Base-by-base conservation (phyloP, 495 filamentous ascomycete species). In the Daldinia bambusicola region DNA sequence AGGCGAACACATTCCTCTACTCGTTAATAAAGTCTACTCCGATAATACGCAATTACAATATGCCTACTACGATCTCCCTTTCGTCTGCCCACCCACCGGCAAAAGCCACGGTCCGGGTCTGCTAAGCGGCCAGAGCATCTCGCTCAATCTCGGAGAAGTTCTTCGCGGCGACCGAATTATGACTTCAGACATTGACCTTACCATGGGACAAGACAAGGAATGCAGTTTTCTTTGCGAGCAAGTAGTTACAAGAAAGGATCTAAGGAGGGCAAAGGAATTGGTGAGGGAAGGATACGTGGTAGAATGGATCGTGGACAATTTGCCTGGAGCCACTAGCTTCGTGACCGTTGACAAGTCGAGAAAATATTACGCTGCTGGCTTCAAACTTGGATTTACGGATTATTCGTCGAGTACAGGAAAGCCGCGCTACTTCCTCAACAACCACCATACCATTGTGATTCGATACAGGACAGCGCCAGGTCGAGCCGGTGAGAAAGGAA, bases 231-330 rank as follows among this genome's bases (percentile, higher is more conserved):
- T 97, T n/a, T 95, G 94, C 79, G 90, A 85, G 13, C 84, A 83
- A 41, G 83, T 88, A 55, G 82, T 95, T 10, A 86, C 87, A 72
- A 83, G 88, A 30, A 82, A 83, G 22, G 91, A 89, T 57, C 79
- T 97, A 61, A 88, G 89, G 75, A 86, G 88, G 76, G 92, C 91
- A 6, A 87, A 86, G 55, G 83, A 94, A 63, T 81, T 98, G 69
- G 89, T 97, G 50, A 86, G 85, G 66, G 88, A 94, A 60, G 93
- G 93, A 43, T 97, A 97, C 78, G 92, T 97, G 45, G 91, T 90
- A 2, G 94, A 98, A 78, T 98, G 94, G 94, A 98, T 98, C 73
- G 93, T 95, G 48, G 94, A 98, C 77, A 98, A 98, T 67, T 84
- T 98, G 30, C 94, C 94, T 9, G 94, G 94, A 7, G 94, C 94